Base-by-base conservation (phyloP, 106 monocot genomes). In the Apostasia shenzhenica region DNA sequence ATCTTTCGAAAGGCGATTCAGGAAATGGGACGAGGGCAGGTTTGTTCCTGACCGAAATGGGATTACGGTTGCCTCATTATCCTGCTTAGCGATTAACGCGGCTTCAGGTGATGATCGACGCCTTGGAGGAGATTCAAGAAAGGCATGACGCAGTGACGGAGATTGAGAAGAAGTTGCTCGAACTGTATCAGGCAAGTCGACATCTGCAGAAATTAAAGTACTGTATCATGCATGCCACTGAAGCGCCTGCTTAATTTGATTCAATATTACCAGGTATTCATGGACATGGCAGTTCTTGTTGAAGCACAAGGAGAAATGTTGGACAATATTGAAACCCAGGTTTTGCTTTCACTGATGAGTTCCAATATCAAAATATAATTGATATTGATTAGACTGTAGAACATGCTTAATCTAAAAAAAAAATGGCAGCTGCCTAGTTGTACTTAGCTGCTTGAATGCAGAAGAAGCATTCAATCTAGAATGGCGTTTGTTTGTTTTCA, bases 1-100 rank as follows among this genome's bases (percentile, higher is more conserved):
- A 83, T 88, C 49, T 81, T 88, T 55, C 61, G 76, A 5, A 81
- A 80, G 44, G 88, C 88, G 37, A 76, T 85, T 79, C 88, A 85
- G 53, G 85, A 78, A 70, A 77, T 82, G 59, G 85, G 88, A 51
- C 51, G 82, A 66, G 85, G 81, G 6, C 88, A 88, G 84, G 86
- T 86, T 26, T 46, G 49, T 26, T 26, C 26, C 26, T 26, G 26
- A 26, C 26, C 26, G 26, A 26, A 26, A 26, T 26, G 26, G 26
- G 26, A 26, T 26, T 26, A 26, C 26, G 26, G 0, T 26, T 26
- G 26, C 26, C 26, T 26, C 26, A 26, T 26, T 26, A 26, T 26
- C 26, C 26, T 26, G 26, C 26, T 26, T 26, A 26, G 26, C 26
- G 26, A 26, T 0, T 0, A 63, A n/a, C 5, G 45, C 13, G 62